These are phyloP conservation scores for Diddensiella transvaalensis DNA, from an alignment of 805 yeast species.

Conservation along the genomic window DNA sequence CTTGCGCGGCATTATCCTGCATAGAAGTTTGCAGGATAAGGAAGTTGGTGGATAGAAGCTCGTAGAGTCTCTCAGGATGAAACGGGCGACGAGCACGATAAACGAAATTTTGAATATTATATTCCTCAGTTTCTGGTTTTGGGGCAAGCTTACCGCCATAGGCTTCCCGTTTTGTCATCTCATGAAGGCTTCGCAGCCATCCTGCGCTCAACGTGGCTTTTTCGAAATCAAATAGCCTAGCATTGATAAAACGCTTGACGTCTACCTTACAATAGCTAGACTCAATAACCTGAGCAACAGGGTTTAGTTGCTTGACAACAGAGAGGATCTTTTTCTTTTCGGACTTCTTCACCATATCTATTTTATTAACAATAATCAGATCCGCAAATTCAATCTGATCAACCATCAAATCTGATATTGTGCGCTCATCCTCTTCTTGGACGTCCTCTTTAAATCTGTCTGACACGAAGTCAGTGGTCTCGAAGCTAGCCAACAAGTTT, in stretches of 20 bases:
- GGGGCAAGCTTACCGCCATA: constrained; percentile 35
- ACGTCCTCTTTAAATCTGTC: constrained; percentile 40
- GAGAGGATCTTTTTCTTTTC: constrained; percentile 32
- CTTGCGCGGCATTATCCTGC: constrained; percentile 18
- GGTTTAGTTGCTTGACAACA: constrained; percentile 39
- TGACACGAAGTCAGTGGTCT: constrained; percentile 42
- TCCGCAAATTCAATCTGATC: constrained; percentile 49
- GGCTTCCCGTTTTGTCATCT: constrained; percentile 38
- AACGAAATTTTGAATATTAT: constrained; percentile 44
- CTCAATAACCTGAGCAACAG: constrained; percentile 39
- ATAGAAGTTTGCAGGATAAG: constrained; percentile 23
- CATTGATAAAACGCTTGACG: constrained; percentile 36
- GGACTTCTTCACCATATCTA: constrained; percentile 31
- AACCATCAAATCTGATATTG: constrained; percentile 44
- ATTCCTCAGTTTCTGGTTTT: constrained; percentile 46
- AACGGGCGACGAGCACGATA: constrained; percentile 43
- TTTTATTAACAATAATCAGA: constrained; percentile 43
- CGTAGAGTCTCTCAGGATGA: constrained; percentile 43
- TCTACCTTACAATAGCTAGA: constrained; percentile 40
- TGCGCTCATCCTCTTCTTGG: constrained; percentile 40
- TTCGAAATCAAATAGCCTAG: constrained; percentile 40
- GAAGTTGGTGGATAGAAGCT: constrained; percentile 38
- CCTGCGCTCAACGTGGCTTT: constrained; percentile 44
- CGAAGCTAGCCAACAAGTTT: constrained; percentile 41
- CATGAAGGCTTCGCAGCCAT: constrained; percentile 43